These are phyloP conservation scores for Citrus australasica DNA, from an alignment of 345 rosid species.

Conservation along the genomic window DNA sequence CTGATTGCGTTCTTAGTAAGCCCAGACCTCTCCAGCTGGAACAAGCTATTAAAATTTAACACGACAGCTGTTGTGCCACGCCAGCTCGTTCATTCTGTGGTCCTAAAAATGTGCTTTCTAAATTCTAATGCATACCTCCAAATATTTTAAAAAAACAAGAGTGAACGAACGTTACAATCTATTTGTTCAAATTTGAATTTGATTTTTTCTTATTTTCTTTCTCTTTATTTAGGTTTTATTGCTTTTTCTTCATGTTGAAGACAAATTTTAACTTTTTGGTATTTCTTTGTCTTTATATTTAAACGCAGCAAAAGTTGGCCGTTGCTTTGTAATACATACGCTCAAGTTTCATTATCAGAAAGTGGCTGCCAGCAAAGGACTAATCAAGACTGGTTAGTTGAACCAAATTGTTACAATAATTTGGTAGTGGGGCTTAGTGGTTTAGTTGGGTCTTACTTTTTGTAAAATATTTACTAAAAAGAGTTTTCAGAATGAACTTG, in stretches of 20 bases:
- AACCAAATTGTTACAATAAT: background rate
- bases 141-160: no score
- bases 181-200: background rate
- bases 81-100: background rate
- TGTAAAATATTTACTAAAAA: no score
- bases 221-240: background rate
- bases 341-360: background rate
- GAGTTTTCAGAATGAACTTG: no score
- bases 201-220: background rate
- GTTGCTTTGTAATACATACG: background rate
- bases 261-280: conserved; percentile 1
- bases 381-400: background rate
- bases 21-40: conserved; percentile 10
- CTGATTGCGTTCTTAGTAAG: background rate
- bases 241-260: background rate
- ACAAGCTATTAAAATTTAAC: background rate
- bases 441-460: background rate
- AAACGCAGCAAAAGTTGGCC: background rate
- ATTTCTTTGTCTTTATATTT: background rate
- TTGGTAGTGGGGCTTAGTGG: background rate
- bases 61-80: conserved; percentile 3
- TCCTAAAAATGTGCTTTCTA: background rate
- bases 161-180: background rate
- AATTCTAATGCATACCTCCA: no score
- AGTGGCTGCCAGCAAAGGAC: background rate